Evolutionary conservation across 176 grass and related monocot genomes (phyloP), one percentile per base, ranked within the genome.

Genomic region (Areca catechu): DNA sequence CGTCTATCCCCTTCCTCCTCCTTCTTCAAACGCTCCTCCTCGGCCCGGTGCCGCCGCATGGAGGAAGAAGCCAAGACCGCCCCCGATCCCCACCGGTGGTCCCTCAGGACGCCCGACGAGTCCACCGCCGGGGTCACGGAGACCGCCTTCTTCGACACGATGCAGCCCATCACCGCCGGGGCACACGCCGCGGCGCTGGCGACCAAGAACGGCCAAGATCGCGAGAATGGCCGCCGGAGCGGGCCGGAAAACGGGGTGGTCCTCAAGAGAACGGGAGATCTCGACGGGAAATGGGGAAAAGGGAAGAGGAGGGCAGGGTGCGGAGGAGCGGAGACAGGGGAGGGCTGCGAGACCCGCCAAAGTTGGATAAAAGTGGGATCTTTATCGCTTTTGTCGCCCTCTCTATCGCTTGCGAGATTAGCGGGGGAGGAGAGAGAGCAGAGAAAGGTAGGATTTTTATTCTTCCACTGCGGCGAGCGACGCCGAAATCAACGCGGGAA

Each of bases 141-240:
- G 47, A 79, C 68, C 22, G 73, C 49, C 48, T 89, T 98, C 88
- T 98, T 98, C 58, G 93, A 98, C 49, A 66, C 69, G 66, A 85
- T 76, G 70, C 93, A 98, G 55, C 93, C 93, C 93, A 98, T 98
- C 57, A 29, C 57, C 71, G 37, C 66, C 62, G 50, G 19, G 10
- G 34, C 9, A 43, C 34, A 9, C 34, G 34, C 34, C 34, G 34
- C 10, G 3, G 9, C 34, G 34, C 48, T 28, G 28, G 50, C 7
- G 5, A 23, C 34, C 27, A 62, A 17, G 49, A 68, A 54, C 18
- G 20, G 34, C 59, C 49, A 53, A 22, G 50, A 53, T 63, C 22
- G 50, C 21, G 54, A 37, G 25, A 59, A 58, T 15, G 20, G 16
- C 5, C 48, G 63, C 27, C 27, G 27, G 5, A 29, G 4, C 27